Base-by-base conservation (phyloP, 2,329 filamentous ascomycete genomes). In the Rutstroemia sydowiana region DNA sequence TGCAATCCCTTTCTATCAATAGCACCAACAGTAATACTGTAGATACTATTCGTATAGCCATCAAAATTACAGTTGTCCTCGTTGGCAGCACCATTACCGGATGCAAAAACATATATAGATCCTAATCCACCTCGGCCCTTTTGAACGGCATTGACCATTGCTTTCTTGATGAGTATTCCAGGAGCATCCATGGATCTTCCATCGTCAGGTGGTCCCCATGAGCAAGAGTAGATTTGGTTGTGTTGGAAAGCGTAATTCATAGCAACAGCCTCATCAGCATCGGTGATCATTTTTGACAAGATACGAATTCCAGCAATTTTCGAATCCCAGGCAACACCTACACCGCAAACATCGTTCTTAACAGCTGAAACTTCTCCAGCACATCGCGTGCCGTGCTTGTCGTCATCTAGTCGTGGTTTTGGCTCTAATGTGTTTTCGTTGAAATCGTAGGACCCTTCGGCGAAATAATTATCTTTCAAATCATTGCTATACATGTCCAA, bases 31-130 rank as follows among this genome's bases (percentile, higher is more conserved):
- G 91, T 95, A 62, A 98, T 93, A 68, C 90, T 96, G 76, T 97
- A 98, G 62, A 98, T 98, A 66, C 91, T 96, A 74, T 98, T 98
- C 54, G 93, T 98, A 71, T 98, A 98, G 36, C 93, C 93, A 66
- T 98, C 93, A 67, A 98, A 98, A 68, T 98, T 98, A 77, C 93
- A 98, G 70, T 98, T 97, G 68, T 98, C 93, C 43, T 88, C 91
- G 58, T 75, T 81, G 3, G 76, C 75, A 9, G 92, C 95, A 53
- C 93, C 93, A 65, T 98, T 98, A 54, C 93, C 93, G 59, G 92
- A 91, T 40, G 93, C 93, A 69, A 98, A 98, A 50, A 98, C 93
- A 64, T 90, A 98, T 59, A 98, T 87, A 26, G 89, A 95, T 8
- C 93, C 93, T 48, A 84, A 81, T 3, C 90, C 88, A 45, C 73